Base-by-base conservation (phyloP, 768 basidiomycete species). In the Collybiopsis luxurians region DNA sequence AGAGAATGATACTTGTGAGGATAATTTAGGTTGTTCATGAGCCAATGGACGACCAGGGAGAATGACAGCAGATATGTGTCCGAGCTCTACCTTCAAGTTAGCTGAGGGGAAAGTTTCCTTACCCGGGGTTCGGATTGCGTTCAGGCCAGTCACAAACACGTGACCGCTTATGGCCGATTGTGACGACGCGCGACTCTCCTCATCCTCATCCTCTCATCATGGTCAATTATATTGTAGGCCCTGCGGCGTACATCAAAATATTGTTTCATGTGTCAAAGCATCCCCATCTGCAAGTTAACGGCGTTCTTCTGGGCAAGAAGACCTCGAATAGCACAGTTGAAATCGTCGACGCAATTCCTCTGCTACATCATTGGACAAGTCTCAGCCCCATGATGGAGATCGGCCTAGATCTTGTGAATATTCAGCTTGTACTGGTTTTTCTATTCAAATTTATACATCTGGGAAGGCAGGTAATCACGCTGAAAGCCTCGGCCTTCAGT, bases 371-470 rank as follows among this genome's bases (percentile, higher is more conserved):
- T 66, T 93, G 90, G 90, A 90, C 89, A 6, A 86, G 80, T 62
- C 76, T 94, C 53, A 88, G 86, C 59, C 88, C 89, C 3, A 89
- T 89, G 85, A 91, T 91, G 87, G 90, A 92, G 67, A 85, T 90
- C 59, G 91, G 89, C 24, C 78, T 92, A 40, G 88, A 90, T 63
- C 72, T 90, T 65, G 90, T 89, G 61, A 61, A 84, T 71, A 27
- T 17, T 19, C 17, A 42, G 44, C 23, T 26, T 1, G 28, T 23
- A 56, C 10, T 26, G 19, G 21, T 21, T 27, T 26, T 36, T 54
- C 13, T 39, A n/a, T 49, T 15, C 30, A 43, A 55, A 30, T 36
- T 56, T 50, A 48, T 48, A 39, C 52, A 27, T 51, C 48, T 34
- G 42, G 55, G 42, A 66, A 90, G 89, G 86, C 84, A 38, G 73